These are phyloP conservation scores for Vanrija humicola DNA, from an alignment of 1,284 basidiomycete genomes.

Conservation along the genomic window DNA sequence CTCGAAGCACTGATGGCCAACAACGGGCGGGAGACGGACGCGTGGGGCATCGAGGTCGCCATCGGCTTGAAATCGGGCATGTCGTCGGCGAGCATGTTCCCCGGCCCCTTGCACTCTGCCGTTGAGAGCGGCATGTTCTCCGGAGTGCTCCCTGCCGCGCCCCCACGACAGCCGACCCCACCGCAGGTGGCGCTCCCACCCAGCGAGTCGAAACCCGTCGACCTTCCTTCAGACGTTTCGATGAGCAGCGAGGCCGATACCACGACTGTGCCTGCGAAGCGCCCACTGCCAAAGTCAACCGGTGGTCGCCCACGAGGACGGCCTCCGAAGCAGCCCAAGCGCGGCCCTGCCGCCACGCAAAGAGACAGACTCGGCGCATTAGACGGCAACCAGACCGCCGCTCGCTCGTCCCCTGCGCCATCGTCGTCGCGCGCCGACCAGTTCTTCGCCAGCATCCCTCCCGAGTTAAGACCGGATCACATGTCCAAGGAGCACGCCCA, in stretches of 20 bases:
- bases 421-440: not conserved
- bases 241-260: slow-evolving; percentile 1
- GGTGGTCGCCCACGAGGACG: not conserved
- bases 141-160: not conserved
- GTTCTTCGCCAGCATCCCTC: slow-evolving; percentile 9
- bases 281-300: not conserved
- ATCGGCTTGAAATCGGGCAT: slow-evolving; percentile 31
- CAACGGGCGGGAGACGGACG: slow-evolving; percentile 10
- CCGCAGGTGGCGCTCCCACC: not conserved
- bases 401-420: not conserved
- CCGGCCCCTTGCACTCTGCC: slow-evolving; percentile 12
- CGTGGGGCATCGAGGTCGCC: slow-evolving; percentile 43
- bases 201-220: slow-evolving; percentile 1
- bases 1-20: slow-evolving; percentile 33
- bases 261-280: not conserved
- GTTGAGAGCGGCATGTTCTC: slow-evolving; percentile 9
- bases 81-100: not conserved
- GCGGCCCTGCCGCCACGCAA: not conserved
- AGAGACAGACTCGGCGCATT: not conserved
- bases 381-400: not conserved
- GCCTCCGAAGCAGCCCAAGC: not conserved
- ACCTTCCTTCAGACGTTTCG: slow-evolving; percentile 5
- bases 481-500: slow-evolving; percentile 41
- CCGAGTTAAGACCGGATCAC: slow-evolving; percentile 28
- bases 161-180: not conserved